phyloP scores from a whole-genome alignment of 2,329 filamentous ascomycete genomes.

The Fonsecaea erecta region DNA sequence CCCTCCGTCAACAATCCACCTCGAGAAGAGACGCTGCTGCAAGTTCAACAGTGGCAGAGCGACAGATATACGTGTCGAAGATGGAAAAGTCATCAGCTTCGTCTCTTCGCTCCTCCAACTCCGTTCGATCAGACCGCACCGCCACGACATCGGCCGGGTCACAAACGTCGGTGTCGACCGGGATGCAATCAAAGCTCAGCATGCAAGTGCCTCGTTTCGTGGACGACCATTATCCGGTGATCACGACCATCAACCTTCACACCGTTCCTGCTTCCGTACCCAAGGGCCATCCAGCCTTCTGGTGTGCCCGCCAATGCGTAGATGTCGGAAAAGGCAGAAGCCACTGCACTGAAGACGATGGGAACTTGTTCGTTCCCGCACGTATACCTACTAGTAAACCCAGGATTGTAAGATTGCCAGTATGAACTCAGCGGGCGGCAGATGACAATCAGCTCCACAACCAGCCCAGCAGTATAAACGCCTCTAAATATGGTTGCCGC shows the following conservation, averaged over 20 bases:
- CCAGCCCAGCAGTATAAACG: slow-evolving; percentile 17
- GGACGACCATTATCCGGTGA: slow-evolving; percentile 37
- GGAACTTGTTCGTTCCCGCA: slow-evolving; percentile 28
- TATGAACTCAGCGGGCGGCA: slow-evolving; percentile 26
- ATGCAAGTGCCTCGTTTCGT: slow-evolving; percentile 28
- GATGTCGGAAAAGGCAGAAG: slow-evolving; percentile 28
- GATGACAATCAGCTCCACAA: slow-evolving; percentile 21
- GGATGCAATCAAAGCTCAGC: slow-evolving; percentile 17
- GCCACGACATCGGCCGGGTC: slow-evolving; percentile 60
- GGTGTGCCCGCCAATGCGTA: slow-evolving; percentile 32
- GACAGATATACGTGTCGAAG: slow-evolving; percentile 22
- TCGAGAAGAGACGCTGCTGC: too few relatives aligned
- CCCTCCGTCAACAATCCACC: too few relatives aligned
- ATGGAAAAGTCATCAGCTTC: slow-evolving; percentile 65
- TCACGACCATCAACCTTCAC: slow-evolving; percentile 31
- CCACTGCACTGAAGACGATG: slow-evolving; percentile 24
- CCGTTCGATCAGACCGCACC: slow-evolving; percentile 76
- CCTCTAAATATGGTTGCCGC: slow-evolving; percentile 23
- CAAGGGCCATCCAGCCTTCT: slow-evolving; percentile 27
- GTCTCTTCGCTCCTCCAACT: slow-evolving; percentile 63
- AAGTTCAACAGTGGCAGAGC: slow-evolving; percentile 52
- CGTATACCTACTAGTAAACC: slow-evolving; percentile 15
- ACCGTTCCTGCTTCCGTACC: slow-evolving; percentile 23
- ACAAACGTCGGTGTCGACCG: slow-evolving; percentile 88
- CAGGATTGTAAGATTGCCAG: slow-evolving; percentile 26